Evolutionary conservation across 345 rosid species (phyloP).

Genomic region (Moringa oleifera): DNA sequence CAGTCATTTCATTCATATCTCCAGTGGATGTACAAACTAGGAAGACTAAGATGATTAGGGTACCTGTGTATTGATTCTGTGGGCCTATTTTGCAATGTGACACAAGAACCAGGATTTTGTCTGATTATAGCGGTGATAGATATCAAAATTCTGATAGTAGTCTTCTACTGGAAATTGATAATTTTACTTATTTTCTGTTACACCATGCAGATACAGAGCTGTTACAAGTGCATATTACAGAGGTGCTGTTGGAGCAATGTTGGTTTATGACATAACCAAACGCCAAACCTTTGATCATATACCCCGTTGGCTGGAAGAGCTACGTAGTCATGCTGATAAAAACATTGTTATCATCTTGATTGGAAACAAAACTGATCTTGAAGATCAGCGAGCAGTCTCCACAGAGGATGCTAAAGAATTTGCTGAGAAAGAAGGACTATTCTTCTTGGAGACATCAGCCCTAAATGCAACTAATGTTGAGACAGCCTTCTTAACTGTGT

Average conservation of each 20-base stretch:
- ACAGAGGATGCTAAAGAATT: constrained; percentile 73
- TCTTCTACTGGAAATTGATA: constrained; percentile 6
- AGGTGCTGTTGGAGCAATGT: constrained; percentile 92
- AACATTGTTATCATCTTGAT: constrained; percentile 71
- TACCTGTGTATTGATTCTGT: background rate
- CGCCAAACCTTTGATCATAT: constrained; percentile 79
- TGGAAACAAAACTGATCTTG: constrained; percentile 72
- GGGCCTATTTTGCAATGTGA: background rate
- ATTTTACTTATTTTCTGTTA: background rate
- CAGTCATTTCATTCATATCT: background rate
- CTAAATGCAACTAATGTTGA: constrained; percentile 68
- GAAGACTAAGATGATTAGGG: background rate
- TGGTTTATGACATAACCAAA: constrained; percentile 69
- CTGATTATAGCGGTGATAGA: background rate
- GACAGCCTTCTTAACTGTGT: constrained; percentile 56
- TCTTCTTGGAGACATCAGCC: constrained; percentile 78
- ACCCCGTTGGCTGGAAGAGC: constrained; percentile 80
- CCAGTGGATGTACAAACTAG: background rate
- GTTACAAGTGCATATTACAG: constrained; percentile 85
- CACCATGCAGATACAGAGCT: constrained; percentile 57
- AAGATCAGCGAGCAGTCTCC: constrained; percentile 57
- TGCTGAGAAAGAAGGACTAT: constrained; percentile 73
- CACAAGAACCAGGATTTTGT: background rate
- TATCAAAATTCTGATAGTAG: background rate
- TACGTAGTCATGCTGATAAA: constrained; percentile 74